Conservation (phyloP, 2,329 filamentous ascomycete species). For the Leptosphaerulina australis region DNA sequence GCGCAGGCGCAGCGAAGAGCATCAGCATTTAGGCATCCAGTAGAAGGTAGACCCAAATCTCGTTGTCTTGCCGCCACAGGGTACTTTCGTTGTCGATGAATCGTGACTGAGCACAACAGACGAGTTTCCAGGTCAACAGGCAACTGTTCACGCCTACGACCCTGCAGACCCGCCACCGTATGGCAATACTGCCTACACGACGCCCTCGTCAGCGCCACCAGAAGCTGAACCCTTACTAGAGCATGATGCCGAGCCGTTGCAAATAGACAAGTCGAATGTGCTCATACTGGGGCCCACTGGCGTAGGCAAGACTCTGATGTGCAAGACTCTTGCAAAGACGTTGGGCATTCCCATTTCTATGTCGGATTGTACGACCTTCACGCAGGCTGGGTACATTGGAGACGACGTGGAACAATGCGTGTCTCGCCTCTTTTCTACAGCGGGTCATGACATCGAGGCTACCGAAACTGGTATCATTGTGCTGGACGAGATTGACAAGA, state of each 20-base stretch:
- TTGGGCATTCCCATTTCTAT: slow-evolving; percentile 96
- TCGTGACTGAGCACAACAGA: slow-evolving; percentile 52
- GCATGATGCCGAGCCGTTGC: slow-evolving; percentile 60
- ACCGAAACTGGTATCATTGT: slow-evolving; percentile 94
- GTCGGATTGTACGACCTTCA: slow-evolving; percentile 94
- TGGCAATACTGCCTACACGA: slow-evolving; percentile 19
- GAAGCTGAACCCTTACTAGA: slow-evolving; percentile 58
- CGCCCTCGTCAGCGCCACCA: slow-evolving; percentile 29
- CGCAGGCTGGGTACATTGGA: slow-evolving; percentile 95
- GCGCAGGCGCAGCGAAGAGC: slow-evolving; percentile 75
- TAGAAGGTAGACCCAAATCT: slow-evolving; percentile 67
- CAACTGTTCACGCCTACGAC: slow-evolving; percentile 51
- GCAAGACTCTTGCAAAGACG: slow-evolving; percentile 87
- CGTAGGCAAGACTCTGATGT: slow-evolving; percentile 95
- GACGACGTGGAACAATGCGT: slow-evolving; percentile 98
- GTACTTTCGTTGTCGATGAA: slow-evolving; percentile 15
- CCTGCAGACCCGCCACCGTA: slow-evolving; percentile 22
- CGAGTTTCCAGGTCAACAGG: slow-evolving; percentile 67
- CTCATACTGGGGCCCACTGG: slow-evolving; percentile 89
- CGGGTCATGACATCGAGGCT: slow-evolving; percentile 83
- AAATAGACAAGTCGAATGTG: slow-evolving; percentile 95
- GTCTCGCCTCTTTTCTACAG: slow-evolving; percentile 84
- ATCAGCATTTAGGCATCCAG: slow-evolving; percentile 70
- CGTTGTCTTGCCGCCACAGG: slow-evolving; percentile 16
- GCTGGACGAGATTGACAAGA: slow-evolving; percentile 96